Conservation (phyloP, 805 yeast species). For the Yarrowia divulgata region DNA sequence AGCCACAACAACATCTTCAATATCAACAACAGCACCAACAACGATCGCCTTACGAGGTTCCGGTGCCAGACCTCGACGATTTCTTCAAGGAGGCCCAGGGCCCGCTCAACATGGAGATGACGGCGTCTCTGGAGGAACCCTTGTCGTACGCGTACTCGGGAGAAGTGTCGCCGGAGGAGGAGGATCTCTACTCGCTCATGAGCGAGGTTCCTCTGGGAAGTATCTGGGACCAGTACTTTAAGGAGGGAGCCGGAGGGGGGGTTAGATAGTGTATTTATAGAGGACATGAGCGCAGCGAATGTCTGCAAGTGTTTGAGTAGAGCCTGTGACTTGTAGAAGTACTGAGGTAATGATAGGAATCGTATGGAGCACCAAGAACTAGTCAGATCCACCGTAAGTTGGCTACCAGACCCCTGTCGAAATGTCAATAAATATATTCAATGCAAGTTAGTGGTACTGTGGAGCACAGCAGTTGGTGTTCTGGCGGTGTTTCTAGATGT, state of each 20-base stretch:
- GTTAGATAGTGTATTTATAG: neutral
- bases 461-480: too few species aligned
- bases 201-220: slow-evolving; percentile 16
- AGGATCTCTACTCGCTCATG: slow-evolving; percentile 21
- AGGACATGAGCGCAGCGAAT: slow-evolving; percentile 1
- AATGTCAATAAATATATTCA: too few species aligned
- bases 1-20: neutral
- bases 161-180: neutral
- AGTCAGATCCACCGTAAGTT: too few species aligned
- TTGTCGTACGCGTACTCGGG: slow-evolving; percentile 6
- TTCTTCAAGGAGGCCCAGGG: slow-evolving; percentile 18
- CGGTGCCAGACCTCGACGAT: slow-evolving; percentile 8
- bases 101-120: slow-evolving; percentile 6
- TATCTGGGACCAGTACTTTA: slow-evolving; percentile 34
- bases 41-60: neutral
- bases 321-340: too few species aligned
- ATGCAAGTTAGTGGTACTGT: too few species aligned
- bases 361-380: too few species aligned
- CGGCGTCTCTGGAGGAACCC: slow-evolving; percentile 19
- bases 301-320: neutral
- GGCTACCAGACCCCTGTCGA: too few species aligned
- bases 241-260: neutral
- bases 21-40: neutral
- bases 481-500: too few species aligned
- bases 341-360: too few species aligned